Base-by-base conservation (phyloP, 2,329 filamentous ascomycete genomes). In the Sporothrix mexicana region DNA sequence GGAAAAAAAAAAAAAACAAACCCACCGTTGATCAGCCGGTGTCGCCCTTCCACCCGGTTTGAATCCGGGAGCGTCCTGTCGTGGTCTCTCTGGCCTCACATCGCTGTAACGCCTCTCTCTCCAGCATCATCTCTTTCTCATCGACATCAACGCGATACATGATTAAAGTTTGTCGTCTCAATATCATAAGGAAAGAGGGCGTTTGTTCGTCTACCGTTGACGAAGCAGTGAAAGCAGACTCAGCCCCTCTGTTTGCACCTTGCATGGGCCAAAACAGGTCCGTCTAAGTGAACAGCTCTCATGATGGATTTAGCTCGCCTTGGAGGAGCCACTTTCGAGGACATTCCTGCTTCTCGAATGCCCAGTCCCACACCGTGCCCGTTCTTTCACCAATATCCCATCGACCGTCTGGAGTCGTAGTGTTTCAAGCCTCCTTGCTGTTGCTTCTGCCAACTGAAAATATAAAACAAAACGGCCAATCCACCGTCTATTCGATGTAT, bases 321-420 rank as follows among this genome's bases (percentile, higher is more conserved):
- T 53, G 23, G 17, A 47, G 64, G 66, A 36, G 25, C 59, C 66
- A 53, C 66, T 69, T 57, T 69, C 17, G n/a, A 69, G 30, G 47
- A 17, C 47, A 68, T 68, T 53, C 47, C 66, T 69, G 17, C 66
- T 30, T 13, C 45, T 57, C 30, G 15, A 36, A 10, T 41, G 15
- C 23, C 47, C 25, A 12, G 20, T 68, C 45, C 66, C 66, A 20
- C 45, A 20, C 45, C 66, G 25, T 30, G 8, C 10, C n/a, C 59
- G 17, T 62, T 43, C 36, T 62, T 4, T 43, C 41, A 8, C 43
- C 59, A n/a, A 62, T 9, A 20, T 17, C 20, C 59, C 25, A n/a
- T 23, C 25, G 55, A 23, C 51, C 51, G 20, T 25, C 51, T 20
- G 23, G 23, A 20, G n/a, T 51, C 47, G n/a, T 25, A 4, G n/a